A percentile compares a stretch with the other conserved stretches of the same genome.
Conservation (phyloP, 257 asterid species). For the Nicotiana attenuata region DNA sequence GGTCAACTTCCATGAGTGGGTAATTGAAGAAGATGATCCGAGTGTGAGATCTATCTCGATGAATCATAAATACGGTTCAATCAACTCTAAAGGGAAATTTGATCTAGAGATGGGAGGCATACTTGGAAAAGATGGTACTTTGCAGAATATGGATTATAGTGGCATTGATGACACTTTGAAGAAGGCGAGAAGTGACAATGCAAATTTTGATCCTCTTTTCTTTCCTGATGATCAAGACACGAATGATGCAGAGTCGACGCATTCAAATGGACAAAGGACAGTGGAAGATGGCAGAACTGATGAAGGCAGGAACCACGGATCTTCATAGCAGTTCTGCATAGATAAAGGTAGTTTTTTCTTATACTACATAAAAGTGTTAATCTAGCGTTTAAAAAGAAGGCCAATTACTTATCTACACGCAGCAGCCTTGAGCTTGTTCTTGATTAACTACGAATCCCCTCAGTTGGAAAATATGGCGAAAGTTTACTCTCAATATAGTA, state of each 20-base stretch:
- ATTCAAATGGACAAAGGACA: conserved; percentile 9
- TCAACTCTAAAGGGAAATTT: conserved; percentile 41
- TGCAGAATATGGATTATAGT: conserved; percentile 47
- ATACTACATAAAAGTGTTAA: no score
- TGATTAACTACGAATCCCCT: no score
- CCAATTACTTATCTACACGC: no score
- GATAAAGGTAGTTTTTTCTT: conserved; percentile 26
- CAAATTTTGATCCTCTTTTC: conserved; percentile 29
- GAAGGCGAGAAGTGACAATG: conserved; percentile 31
- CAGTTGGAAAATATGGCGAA: no score
- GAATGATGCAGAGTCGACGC: conserved; percentile 10
- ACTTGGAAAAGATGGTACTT: conserved; percentile 39
- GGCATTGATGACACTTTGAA: conserved; percentile 47
- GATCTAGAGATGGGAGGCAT: conserved; percentile 53
- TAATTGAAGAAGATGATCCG: conserved; percentile 47
- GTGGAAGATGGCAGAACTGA: conserved; percentile 35
- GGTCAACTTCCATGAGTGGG: conserved; percentile 75
- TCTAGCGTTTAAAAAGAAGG: no score
- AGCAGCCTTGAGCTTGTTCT: no score
- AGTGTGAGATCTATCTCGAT: conserved; percentile 39
- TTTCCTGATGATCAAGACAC: conserved; percentile 23
- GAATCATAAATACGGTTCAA: conserved; percentile 30
- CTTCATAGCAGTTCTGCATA: conserved; percentile 29
- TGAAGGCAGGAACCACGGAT: conserved; percentile 30
- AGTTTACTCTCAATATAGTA: no score